Evolutionary conservation across 139 green algal species (phyloP).

Genomic region (Tetratostichococcus sp.): DNA sequence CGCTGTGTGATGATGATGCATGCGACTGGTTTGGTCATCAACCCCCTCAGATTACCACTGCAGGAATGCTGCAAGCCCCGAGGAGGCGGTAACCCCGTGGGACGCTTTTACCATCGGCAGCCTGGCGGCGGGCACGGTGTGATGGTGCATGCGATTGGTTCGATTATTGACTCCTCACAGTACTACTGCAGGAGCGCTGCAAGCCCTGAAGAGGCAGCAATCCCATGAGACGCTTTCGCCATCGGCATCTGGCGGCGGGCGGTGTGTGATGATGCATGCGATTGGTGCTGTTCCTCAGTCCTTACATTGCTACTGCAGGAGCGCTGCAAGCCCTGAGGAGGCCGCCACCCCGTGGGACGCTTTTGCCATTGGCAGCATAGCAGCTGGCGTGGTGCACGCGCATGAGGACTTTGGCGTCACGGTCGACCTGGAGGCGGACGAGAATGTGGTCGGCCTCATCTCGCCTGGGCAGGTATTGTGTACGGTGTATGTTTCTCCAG

Average conservation of each 20-base stretch:
- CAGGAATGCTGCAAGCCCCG: not conserved
- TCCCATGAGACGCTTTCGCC: not conserved
- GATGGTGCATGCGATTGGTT: too few species aligned
- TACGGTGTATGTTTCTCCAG: too few species aligned
- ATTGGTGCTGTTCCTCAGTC: too few species aligned
- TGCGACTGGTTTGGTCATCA: too few species aligned
- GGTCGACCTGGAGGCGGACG: constrained; percentile 58
- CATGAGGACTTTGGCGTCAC: constrained; percentile 67
- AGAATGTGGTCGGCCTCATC: constrained; percentile 54
- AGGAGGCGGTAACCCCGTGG: not conserved
- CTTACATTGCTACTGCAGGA: not conserved
- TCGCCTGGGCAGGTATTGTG: constrained; percentile 29
- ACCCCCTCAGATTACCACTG: too few species aligned
- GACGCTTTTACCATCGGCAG: constrained; percentile 9
- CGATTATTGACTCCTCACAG: too few species aligned
- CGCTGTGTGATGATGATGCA: too few species aligned
- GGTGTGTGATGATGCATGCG: too few species aligned
- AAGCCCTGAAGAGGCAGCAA: not conserved
- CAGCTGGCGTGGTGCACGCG: constrained; percentile 46
- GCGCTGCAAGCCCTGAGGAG: not conserved
- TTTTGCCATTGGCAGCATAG: constrained; percentile 15
- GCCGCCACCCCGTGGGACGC: not conserved
- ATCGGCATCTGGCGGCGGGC: constrained; percentile 24
- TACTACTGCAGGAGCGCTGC: too few species aligned
- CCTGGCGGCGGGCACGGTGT: constrained; percentile 29